Percentiles rank a stretch among this genome's conserved stretches.
phyloP scores from a whole-genome alignment of 176 grass and related monocot species.

The Phragmites australis region DNA sequence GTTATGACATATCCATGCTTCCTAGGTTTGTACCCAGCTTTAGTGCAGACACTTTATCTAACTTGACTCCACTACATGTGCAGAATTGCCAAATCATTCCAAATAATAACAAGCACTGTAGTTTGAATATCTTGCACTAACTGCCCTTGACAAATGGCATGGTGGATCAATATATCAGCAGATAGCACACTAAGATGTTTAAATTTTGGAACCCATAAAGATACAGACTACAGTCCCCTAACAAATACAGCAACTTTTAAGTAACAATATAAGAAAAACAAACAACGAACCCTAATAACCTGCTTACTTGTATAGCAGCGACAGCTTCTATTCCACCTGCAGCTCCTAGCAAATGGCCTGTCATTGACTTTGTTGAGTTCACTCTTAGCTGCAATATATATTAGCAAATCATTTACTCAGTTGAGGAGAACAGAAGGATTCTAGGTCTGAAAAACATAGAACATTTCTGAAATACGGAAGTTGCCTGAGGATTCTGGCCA shows the following conservation, averaged over 20 bases:
- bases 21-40: not conserved
- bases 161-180: not conserved
- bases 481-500: slow-evolving; percentile 79
- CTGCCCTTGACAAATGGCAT: not conserved
- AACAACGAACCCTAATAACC: not conserved
- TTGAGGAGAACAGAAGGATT: not conserved
- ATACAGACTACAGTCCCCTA: not conserved
- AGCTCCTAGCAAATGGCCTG: slow-evolving; percentile 88
- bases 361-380: slow-evolving; percentile 99
- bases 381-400: slow-evolving; percentile 69
- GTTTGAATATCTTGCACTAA: slow-evolving; percentile 3
- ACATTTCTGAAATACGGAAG: slow-evolving; percentile 30
- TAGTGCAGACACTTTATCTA: not conserved
- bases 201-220: slow-evolving; percentile 15
- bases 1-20: not conserved
- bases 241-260: slow-evolving; percentile 1
- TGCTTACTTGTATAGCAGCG: slow-evolving; percentile 77
- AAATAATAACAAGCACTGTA: not conserved
- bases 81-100: not conserved
- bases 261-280: slow-evolving; percentile 5
- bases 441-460: not conserved
- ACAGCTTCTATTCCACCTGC: slow-evolving; percentile 96
- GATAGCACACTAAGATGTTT: slow-evolving; percentile 3
- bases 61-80: not conserved
- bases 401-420: slow-evolving; percentile 28